A percentile compares a stretch with the other conserved stretches of the same genome.
Evolutionary conservation across 1,284 basidiomycete genomes (phyloP).

Genomic region (Heterobasidion parviporum): DNA sequence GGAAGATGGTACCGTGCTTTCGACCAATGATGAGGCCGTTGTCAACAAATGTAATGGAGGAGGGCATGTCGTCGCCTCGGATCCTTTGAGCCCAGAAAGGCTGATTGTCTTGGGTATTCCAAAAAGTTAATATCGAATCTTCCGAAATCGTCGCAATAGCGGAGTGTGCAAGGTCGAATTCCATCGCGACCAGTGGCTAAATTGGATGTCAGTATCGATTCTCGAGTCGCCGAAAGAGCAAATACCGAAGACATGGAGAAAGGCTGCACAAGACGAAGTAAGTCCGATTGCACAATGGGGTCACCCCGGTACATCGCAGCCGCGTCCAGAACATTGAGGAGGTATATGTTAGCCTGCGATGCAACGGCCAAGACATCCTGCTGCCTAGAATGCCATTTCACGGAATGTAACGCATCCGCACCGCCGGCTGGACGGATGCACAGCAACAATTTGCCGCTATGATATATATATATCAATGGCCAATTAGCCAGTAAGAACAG

Average conservation of each 20-base stretch:
- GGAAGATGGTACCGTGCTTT: slow-evolving; percentile 73
- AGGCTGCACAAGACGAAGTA: slow-evolving; percentile 56
- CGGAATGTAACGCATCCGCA: slow-evolving; percentile 58
- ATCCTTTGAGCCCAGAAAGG: slow-evolving; percentile 69
- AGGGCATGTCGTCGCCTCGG: slow-evolving; percentile 68
- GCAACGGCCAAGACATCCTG: slow-evolving; percentile 71
- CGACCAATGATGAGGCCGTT: slow-evolving; percentile 71
- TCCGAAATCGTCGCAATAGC: slow-evolving; percentile 71
- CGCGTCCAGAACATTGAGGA: slow-evolving; percentile 62
- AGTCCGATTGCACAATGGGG: slow-evolving; percentile 54
- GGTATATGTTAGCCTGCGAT: slow-evolving; percentile 61
- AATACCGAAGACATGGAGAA: slow-evolving; percentile 64
- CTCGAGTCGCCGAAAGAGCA: slow-evolving; percentile 5
- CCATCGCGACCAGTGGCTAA: slow-evolving; percentile 70
- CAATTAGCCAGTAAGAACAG: background rate
- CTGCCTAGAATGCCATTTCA: slow-evolving; percentile 78
- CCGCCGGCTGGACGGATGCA: slow-evolving; percentile 57
- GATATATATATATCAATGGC: background rate
- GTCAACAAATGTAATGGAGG: slow-evolving; percentile 73
- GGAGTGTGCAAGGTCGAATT: slow-evolving; percentile 68
- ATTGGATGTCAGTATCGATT: slow-evolving; percentile 1
- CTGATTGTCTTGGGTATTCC: slow-evolving; percentile 67
- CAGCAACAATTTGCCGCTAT: slow-evolving; percentile 58
- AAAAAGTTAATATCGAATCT: slow-evolving; percentile 69
- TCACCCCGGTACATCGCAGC: slow-evolving; percentile 49